Conservation (phyloP, 1,284 basidiomycete species). For the Ceratobasidium sp. region DNA sequence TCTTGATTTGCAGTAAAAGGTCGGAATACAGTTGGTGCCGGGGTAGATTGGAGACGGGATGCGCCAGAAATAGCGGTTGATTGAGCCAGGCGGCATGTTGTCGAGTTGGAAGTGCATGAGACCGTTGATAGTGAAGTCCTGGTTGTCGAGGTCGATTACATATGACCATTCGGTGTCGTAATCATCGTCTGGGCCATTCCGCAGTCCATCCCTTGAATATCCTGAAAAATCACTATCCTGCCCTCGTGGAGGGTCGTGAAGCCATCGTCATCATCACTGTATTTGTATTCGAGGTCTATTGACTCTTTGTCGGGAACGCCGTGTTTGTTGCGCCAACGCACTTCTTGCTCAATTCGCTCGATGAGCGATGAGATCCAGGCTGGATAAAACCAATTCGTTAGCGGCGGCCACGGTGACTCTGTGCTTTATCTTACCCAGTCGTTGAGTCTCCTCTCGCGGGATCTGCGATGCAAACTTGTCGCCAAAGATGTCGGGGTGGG, state of each 20-base stretch:
- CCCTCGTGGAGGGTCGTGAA: background rate
- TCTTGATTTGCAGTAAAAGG: too few relatives aligned
- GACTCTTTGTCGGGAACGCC: background rate
- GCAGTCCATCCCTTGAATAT: too few relatives aligned
- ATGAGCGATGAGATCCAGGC: background rate
- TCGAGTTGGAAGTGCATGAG: background rate
- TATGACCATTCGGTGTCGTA: background rate
- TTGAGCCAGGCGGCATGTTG: constrained; percentile 13
- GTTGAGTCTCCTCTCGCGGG: background rate
- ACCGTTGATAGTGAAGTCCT: background rate
- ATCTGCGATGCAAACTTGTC: background rate
- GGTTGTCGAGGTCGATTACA: constrained; percentile 8
- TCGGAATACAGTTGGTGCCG: too few relatives aligned
- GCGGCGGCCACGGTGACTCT: background rate
- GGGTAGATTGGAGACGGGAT: too few relatives aligned
- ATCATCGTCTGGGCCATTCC: background rate
- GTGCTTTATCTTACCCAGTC: background rate
- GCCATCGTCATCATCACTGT: background rate
- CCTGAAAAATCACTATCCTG: background rate
- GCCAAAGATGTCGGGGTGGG: background rate
- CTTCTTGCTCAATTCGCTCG: background rate
- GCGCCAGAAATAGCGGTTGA: background rate
- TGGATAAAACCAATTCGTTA: background rate
- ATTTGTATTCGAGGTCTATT: background rate
- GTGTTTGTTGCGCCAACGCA: background rate